phyloP scores from a whole-genome alignment of 768 basidiomycete genomes.

The Boletus sensibilis region DNA sequence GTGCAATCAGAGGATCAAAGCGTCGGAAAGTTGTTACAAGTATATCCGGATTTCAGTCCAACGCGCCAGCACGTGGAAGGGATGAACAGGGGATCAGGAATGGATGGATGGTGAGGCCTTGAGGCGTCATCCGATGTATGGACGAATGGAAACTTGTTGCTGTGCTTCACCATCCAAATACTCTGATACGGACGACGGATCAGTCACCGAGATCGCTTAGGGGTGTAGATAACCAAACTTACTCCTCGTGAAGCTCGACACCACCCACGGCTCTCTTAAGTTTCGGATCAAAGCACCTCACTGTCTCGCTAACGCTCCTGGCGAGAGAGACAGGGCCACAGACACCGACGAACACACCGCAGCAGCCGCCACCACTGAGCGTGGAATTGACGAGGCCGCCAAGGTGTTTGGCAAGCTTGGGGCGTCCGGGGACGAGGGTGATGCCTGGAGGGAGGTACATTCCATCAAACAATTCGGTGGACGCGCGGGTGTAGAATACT shows the following conservation, averaged over 20 bases:
- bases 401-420: conserved; percentile 46
- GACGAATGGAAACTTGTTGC: background rate
- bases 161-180: conserved; percentile 12
- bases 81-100: background rate
- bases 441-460: conserved; percentile 40
- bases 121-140: background rate
- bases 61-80: background rate
- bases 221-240: conserved; percentile 20
- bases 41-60: background rate
- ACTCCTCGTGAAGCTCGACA: conserved; percentile 40
- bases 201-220: background rate
- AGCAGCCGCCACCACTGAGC: conserved; percentile 33
- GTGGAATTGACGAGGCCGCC: conserved; percentile 44
- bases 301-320: conserved; percentile 30
- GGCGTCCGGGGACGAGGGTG: conserved; percentile 51
- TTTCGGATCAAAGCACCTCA: conserved; percentile 31
- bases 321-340: conserved; percentile 42
- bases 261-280: conserved; percentile 36
- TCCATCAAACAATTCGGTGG: conserved; percentile 14
- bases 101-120: too few relatives aligned
- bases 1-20: background rate
- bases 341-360: conserved; percentile 42
- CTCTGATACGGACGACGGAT: background rate
- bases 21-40: background rate
- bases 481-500: conserved; percentile 57